These are phyloP conservation scores for Colletotrichum viniferum DNA, from an alignment of 2,329 filamentous ascomycete species.

Conservation along the genomic window DNA sequence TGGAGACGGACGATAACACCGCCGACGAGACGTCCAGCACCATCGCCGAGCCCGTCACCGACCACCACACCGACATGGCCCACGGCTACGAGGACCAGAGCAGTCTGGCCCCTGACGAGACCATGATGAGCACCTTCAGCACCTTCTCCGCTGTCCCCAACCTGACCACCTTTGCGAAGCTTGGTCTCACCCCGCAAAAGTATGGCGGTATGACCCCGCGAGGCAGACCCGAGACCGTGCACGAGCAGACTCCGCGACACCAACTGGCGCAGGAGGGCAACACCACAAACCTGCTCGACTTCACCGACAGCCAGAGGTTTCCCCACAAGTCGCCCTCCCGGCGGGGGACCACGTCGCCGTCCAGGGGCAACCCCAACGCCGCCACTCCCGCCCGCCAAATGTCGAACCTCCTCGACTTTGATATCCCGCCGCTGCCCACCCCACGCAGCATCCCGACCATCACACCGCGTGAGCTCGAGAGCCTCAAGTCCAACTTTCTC, in stretches of 20 bases:
- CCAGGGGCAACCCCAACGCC: conserved; percentile 29
- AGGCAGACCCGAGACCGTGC: conserved; percentile 36
- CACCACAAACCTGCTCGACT: conserved; percentile 84
- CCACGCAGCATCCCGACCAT: conserved; percentile 90
- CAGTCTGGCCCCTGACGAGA: conserved; percentile 66
- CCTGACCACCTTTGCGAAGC: conserved; percentile 79
- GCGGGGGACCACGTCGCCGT: conserved; percentile 25
- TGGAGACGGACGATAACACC: conserved; percentile 29
- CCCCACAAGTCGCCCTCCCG: conserved; percentile 54
- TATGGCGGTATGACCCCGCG: conserved; percentile 46
- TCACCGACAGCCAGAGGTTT: conserved; percentile 74
- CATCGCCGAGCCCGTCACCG: conserved; percentile 20
- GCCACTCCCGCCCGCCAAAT: conserved; percentile 59
- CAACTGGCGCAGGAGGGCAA: conserved; percentile 50
- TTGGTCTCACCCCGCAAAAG: conserved; percentile 70
- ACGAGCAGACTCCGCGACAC: conserved; percentile 39
- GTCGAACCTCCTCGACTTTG: conserved; percentile 82
- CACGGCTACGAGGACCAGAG: conserved; percentile 36
- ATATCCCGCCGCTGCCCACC: conserved; percentile 91
- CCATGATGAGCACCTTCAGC: conserved; percentile 82
- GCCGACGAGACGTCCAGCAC: conserved; percentile 21
- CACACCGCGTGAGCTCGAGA: conserved; percentile 90
- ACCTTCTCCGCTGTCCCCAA: conserved; percentile 89
- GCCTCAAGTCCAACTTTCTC: conserved; percentile 86
- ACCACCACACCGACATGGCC: conserved; percentile 21